A percentile compares a stretch with the other conserved stretches of the same genome.
These are phyloP conservation scores for Ascochyta clinopodiicola DNA, from an alignment of 2,329 filamentous ascomycete species.

Conservation along the genomic window DNA sequence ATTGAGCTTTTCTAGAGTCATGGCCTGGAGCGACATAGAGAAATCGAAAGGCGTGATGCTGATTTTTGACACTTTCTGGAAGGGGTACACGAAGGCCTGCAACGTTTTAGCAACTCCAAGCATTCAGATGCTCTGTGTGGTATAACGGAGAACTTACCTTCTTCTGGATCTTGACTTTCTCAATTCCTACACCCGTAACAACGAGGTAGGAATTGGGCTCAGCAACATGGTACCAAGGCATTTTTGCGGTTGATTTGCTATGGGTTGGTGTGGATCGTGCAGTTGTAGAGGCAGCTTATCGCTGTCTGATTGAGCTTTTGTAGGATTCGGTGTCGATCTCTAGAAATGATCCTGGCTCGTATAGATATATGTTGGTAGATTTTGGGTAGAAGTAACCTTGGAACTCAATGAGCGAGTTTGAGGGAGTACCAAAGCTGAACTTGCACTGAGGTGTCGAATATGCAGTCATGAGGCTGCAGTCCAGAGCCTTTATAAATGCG, in stretches of 20 bases:
- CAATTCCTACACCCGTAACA: constrained; percentile 79
- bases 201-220: constrained; percentile 85
- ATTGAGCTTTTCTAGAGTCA: constrained; percentile 88
- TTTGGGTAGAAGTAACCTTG: neutral
- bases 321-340: neutral
- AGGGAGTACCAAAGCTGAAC: neutral
- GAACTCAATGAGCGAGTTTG: neutral
- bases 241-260: constrained; percentile 19
- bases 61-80: constrained; percentile 51
- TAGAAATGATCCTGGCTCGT: neutral
- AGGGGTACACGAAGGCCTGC: constrained; percentile 47
- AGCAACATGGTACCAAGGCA: constrained; percentile 70
- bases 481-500: neutral
- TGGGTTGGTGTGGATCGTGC: neutral
- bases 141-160: constrained; percentile 56
- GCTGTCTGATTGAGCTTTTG: neutral
- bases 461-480: neutral
- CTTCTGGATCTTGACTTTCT: constrained; percentile 78
- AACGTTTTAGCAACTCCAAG: neutral
- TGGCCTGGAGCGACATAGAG: constrained; percentile 80
- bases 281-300: neutral
- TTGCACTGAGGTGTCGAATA: neutral
- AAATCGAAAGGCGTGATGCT: constrained; percentile 81
- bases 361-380: neutral
- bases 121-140: constrained; percentile 34